phyloP scores from a whole-genome alignment of 2,329 filamentous ascomycete species.

The Diaporthe ilicicola region DNA sequence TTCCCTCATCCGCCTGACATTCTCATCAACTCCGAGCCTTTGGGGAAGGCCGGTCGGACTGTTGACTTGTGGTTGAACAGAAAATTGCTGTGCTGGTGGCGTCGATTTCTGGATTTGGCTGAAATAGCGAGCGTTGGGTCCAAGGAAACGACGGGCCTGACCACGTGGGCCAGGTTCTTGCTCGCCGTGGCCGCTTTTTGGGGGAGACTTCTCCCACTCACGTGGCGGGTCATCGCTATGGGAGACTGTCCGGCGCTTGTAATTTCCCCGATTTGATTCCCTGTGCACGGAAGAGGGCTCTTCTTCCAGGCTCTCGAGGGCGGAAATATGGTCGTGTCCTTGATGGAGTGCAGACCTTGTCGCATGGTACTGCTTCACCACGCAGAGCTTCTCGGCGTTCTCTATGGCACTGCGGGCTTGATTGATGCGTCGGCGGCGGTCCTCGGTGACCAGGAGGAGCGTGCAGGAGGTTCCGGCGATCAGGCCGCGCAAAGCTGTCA shows the following conservation, averaged over 20 bases:
- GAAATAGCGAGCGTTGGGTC: background rate
- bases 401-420: slow-evolving; percentile 47
- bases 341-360: slow-evolving; percentile 38
- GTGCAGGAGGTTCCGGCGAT: slow-evolving; percentile 56
- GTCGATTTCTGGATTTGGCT: background rate
- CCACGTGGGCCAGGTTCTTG: background rate
- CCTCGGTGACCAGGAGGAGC: slow-evolving; percentile 52
- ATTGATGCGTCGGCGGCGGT: slow-evolving; percentile 55
- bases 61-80: background rate
- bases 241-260: background rate
- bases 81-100: background rate
- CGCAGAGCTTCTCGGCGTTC: slow-evolving; percentile 51
- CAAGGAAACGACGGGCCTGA: background rate
- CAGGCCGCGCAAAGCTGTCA: slow-evolving; percentile 54
- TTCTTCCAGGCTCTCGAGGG: slow-evolving; percentile 13
- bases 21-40: slow-evolving; percentile 5
- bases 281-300: background rate
- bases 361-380: slow-evolving; percentile 48
- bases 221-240: background rate
- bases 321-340: background rate
- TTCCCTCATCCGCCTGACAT: slow-evolving; percentile 20
- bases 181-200: background rate
- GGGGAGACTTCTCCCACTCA: background rate
- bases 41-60: background rate
- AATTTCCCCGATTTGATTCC: background rate